These are phyloP conservation scores for Peniophora sp. DNA, from an alignment of 1,284 basidiomycete genomes.

Conservation along the genomic window DNA sequence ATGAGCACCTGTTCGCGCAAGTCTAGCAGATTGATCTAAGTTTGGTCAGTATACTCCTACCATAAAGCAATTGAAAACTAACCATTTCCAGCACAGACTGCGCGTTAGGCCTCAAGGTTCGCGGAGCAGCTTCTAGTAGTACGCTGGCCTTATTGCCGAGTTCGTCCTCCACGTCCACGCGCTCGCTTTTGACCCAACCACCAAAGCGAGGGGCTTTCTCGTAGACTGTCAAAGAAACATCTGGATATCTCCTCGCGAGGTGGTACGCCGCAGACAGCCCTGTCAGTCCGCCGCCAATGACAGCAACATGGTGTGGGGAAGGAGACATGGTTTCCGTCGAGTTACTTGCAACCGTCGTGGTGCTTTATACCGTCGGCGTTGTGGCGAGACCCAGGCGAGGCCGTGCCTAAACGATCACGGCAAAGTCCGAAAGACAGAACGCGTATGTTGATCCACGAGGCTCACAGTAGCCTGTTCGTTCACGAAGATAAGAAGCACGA, in stretches of 20 bases:
- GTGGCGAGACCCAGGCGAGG: too few species aligned
- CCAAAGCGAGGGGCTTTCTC: constrained; percentile 65
- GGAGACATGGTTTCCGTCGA: background rate
- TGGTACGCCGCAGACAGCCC: constrained; percentile 80
- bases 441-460: too few species aligned
- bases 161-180: constrained; percentile 34
- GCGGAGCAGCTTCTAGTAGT: constrained; percentile 75
- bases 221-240: constrained; percentile 54
- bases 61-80: constrained; percentile 23
- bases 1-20: constrained; percentile 53
- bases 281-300: constrained; percentile 78
- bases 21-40: constrained; percentile 68
- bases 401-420: too few species aligned
- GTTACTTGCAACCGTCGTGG: too few species aligned
- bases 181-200: constrained; percentile 76
- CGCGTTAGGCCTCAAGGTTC: constrained; percentile 74
- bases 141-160: constrained; percentile 33
- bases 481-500: too few species aligned
- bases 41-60: background rate
- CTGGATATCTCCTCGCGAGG: constrained; percentile 59
- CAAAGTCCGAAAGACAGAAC: too few species aligned
- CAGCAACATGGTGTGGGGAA: constrained; percentile 36
- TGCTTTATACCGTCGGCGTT: too few species aligned
- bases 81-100: constrained; percentile 75
- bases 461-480: too few species aligned